phyloP scores from a whole-genome alignment of 2,329 filamentous ascomycete species.

The Colletotrichum sp. region DNA sequence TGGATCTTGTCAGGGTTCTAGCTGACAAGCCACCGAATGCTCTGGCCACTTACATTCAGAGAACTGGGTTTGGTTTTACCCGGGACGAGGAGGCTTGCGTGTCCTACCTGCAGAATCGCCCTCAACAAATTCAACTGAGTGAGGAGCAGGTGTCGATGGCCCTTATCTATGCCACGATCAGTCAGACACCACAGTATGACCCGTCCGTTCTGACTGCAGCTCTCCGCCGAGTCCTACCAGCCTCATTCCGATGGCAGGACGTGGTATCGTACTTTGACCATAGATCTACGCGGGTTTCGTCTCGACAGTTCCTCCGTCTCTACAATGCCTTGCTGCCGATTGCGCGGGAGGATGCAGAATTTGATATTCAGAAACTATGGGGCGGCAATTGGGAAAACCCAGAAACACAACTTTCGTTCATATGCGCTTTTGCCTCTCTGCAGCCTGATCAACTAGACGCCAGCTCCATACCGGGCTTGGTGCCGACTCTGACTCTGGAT shows the following conservation, averaged over 20 bases:
- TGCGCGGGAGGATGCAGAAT: conserved; percentile 63
- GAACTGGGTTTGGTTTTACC: conserved; percentile 76
- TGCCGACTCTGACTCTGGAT: conserved; percentile 74
- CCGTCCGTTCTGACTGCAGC: conserved; percentile 64
- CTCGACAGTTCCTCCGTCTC: conserved; percentile 79
- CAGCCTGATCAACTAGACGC: conserved; percentile 80
- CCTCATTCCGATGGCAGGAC: conserved; percentile 72
- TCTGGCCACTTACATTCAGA: conserved; percentile 73
- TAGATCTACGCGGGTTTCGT: conserved; percentile 75
- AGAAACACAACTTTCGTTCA: conserved; percentile 91
- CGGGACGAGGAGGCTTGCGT: conserved; percentile 73
- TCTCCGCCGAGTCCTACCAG: conserved; percentile 65
- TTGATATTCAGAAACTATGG: conserved; percentile 91
- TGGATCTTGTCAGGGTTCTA: conserved; percentile 73
- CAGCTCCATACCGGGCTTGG: conserved; percentile 81
- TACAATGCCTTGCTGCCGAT: conserved; percentile 81
- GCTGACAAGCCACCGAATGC: conserved; percentile 61
- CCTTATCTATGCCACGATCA: conserved; percentile 70
- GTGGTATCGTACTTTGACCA: conserved; percentile 84
- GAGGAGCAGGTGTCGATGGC: conserved; percentile 85
- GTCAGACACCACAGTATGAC: conserved; percentile 59
- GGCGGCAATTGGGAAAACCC: conserved; percentile 87
- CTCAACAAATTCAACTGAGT: conserved; percentile 65
- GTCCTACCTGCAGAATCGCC: conserved; percentile 57
- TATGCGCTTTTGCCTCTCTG: conserved; percentile 83